A percentile compares a stretch with the other conserved stretches of the same genome.
Evolutionary conservation across 2,329 filamentous ascomycete genomes (phyloP).

Genomic region (Capronia americana): DNA sequence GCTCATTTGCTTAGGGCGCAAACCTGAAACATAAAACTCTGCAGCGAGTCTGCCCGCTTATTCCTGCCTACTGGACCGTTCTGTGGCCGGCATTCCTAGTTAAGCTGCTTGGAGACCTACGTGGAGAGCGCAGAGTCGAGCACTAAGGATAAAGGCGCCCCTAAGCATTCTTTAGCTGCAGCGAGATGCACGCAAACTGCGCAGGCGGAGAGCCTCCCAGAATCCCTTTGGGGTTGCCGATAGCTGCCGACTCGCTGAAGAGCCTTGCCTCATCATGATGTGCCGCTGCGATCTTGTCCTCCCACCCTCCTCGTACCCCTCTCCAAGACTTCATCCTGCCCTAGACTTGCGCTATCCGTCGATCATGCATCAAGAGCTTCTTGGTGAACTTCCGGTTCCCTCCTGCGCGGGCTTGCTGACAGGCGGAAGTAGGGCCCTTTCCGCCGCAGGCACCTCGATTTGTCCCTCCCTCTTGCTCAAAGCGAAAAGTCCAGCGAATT

Average conservation of each 20-base stretch:
- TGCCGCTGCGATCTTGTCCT: conserved; percentile 17
- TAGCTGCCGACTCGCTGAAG: conserved; percentile 13
- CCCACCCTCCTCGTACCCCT: conserved; percentile 8
- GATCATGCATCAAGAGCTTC: conserved; percentile 26
- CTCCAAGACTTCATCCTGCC: conserved; percentile 14
- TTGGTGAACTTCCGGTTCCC: background rate
- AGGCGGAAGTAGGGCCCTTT: background rate
- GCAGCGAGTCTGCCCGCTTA: conserved; percentile 9
- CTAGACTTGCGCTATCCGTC: conserved; percentile 30
- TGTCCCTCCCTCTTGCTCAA: background rate
- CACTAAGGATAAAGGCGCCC: conserved; percentile 13
- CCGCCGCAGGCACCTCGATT: background rate
- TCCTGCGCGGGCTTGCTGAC: conserved; percentile 9
- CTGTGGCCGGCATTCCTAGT: conserved; percentile 4
- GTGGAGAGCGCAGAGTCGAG: conserved; percentile 20
- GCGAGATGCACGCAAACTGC: conserved; percentile 5
- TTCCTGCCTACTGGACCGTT: conserved; percentile 6
- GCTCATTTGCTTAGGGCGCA: conserved; percentile 3
- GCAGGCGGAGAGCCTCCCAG: background rate
- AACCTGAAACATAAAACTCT: conserved; percentile 22
- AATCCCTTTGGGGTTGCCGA: conserved; percentile 11
- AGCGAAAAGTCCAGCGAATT: background rate
- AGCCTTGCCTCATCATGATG: conserved; percentile 21
- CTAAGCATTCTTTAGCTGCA: conserved; percentile 31
- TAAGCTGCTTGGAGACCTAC: conserved; percentile 15